Conservation (phyloP, 768 basidiomycete genomes). For the Naganishia vishniacii region DNA sequence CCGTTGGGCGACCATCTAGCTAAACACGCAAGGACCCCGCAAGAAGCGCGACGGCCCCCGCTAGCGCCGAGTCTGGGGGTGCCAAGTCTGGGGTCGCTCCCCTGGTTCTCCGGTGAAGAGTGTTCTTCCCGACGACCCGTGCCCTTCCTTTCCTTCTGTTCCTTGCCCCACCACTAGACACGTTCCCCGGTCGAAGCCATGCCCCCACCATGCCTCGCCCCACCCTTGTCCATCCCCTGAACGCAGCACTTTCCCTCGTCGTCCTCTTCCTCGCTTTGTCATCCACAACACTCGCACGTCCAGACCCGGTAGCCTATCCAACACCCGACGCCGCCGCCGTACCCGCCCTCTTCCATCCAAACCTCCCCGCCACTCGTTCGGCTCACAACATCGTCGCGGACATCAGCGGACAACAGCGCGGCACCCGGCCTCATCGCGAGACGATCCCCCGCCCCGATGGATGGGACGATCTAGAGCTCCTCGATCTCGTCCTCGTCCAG, state of each 20-base stretch:
- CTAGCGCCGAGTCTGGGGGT: too few relatives aligned
- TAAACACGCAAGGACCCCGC: too few relatives aligned
- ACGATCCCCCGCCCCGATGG: constrained; percentile 15
- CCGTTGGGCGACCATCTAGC: too few relatives aligned
- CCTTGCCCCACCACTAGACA: too few relatives aligned
- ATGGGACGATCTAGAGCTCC: constrained; percentile 56
- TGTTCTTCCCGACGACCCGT: too few relatives aligned
- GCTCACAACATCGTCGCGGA: constrained; percentile 8
- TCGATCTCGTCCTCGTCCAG: constrained; percentile 81
- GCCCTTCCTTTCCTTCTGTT: too few relatives aligned
- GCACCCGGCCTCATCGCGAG: not conserved
- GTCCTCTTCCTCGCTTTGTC: constrained; percentile 19
- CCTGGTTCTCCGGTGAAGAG: too few relatives aligned
- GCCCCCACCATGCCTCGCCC: constrained; percentile 13
- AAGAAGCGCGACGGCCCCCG: too few relatives aligned
- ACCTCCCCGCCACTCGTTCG: not conserved
- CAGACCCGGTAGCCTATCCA: constrained; percentile 3
- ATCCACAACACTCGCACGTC: constrained; percentile 4
- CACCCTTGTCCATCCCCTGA: not conserved
- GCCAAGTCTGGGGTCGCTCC: too few relatives aligned
- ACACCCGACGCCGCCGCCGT: constrained; percentile 18
- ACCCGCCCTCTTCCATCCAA: constrained; percentile 23
- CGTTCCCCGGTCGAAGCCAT: not conserved
- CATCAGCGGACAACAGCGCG: constrained; percentile 5
- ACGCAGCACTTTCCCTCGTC: constrained; percentile 14